Conservation (phyloP, 345 rosid genomes). For the Dovyalis caffra region DNA sequence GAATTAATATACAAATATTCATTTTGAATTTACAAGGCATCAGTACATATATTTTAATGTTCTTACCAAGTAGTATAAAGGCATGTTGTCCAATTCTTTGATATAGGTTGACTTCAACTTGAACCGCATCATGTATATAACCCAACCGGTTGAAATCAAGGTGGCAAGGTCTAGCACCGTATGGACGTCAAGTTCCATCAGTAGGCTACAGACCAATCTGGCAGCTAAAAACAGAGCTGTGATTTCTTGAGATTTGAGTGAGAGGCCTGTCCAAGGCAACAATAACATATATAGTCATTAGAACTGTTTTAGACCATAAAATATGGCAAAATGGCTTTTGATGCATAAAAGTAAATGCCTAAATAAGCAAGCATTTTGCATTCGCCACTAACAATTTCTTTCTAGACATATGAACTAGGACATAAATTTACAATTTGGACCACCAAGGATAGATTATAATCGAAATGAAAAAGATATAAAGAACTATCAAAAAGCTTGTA, state of each 20-base stretch:
- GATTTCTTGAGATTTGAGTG: slow-evolving; percentile 70
- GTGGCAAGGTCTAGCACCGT: slow-evolving; percentile 61
- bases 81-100: slow-evolving; percentile 57
- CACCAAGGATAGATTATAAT: too few species aligned
- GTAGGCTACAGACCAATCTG: slow-evolving; percentile 45
- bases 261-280: slow-evolving; percentile 53
- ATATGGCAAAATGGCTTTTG: too few species aligned
- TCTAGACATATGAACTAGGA: too few species aligned
- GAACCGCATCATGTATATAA: slow-evolving; percentile 66
- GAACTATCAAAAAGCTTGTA: too few species aligned
- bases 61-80: slow-evolving; percentile 54
- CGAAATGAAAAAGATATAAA: too few species aligned
- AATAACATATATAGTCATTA: not conserved
- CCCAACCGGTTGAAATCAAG: slow-evolving; percentile 59
- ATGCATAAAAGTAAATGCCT: not conserved
- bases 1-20: too few species aligned
- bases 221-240: slow-evolving; percentile 65
- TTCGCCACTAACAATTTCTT: too few species aligned
- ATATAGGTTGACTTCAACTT: slow-evolving; percentile 68
- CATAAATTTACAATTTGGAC: too few species aligned
- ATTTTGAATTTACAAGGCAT: not conserved
- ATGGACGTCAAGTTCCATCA: slow-evolving; percentile 55
- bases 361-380: too few species aligned
- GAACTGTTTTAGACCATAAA: too few species aligned
- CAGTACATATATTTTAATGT: not conserved